A percentile compares a stretch with the other conserved stretches of the same genome.
phyloP scores from a whole-genome alignment of 768 basidiomycete species.

The Podaxis sp. region DNA sequence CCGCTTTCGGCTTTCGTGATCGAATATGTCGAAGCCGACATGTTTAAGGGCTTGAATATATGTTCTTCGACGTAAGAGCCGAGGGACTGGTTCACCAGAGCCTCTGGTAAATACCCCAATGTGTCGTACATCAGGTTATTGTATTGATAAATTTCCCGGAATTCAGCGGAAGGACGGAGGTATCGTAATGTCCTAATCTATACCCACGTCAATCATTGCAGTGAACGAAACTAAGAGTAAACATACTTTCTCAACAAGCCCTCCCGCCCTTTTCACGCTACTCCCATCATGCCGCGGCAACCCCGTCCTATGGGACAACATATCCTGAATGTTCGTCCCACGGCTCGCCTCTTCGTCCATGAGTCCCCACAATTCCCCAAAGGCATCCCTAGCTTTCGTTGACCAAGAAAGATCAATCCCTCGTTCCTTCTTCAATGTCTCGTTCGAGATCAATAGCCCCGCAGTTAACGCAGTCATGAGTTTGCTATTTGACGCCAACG shows the following conservation, averaged over 20 bases:
- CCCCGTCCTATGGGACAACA: slow-evolving; percentile 42
- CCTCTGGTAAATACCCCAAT: slow-evolving; percentile 34
- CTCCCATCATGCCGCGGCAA: slow-evolving; percentile 40
- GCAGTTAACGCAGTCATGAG: slow-evolving; percentile 35
- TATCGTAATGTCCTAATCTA: slow-evolving; percentile 35
- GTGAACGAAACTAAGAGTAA: background rate
- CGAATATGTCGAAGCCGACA: slow-evolving; percentile 39
- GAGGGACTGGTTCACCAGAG: slow-evolving; percentile 37
- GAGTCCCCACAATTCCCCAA: slow-evolving; percentile 33
- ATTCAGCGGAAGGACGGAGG: slow-evolving; percentile 36
- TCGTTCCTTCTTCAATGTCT: slow-evolving; percentile 26
- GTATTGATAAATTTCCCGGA: slow-evolving; percentile 41
- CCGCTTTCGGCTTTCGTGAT: slow-evolving; percentile 31
- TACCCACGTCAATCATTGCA: background rate
- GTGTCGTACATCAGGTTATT: slow-evolving; percentile 46
- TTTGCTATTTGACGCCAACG: slow-evolving; percentile 42
- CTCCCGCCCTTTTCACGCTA: slow-evolving; percentile 26
- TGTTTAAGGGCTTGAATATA: slow-evolving; percentile 36
- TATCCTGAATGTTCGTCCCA: slow-evolving; percentile 36
- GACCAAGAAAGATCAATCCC: slow-evolving; percentile 32
- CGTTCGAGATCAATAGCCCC: slow-evolving; percentile 36
- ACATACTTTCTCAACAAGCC: slow-evolving; percentile 32
- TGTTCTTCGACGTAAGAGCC: slow-evolving; percentile 37
- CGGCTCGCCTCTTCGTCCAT: slow-evolving; percentile 33
- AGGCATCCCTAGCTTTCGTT: slow-evolving; percentile 32